Evolutionary conservation across 768 basidiomycete genomes (phyloP).

Genomic region (Podaxis pistillaris): DNA sequence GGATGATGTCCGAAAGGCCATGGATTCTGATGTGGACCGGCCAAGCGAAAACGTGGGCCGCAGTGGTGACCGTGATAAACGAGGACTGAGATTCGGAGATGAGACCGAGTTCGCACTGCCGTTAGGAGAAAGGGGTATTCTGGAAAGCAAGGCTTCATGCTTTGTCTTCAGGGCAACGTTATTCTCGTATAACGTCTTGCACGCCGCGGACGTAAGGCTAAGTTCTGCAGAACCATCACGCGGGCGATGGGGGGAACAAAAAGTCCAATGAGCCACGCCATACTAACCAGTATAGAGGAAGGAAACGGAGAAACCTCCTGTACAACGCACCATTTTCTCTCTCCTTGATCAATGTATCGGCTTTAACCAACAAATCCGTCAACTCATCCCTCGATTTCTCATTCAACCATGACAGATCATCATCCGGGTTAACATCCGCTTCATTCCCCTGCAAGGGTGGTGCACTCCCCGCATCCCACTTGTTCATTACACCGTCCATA

Average conservation of each 20-base stretch:
- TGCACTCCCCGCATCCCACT: constrained; percentile 16
- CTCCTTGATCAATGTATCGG: constrained; percentile 72
- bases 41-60: background rate
- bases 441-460: background rate
- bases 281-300: constrained; percentile 9
- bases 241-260: background rate
- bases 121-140: constrained; percentile 46
- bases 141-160: constrained; percentile 69
- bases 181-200: constrained; percentile 67
- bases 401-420: constrained; percentile 42
- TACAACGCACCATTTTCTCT: constrained; percentile 65
- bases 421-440: constrained; percentile 1
- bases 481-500: background rate
- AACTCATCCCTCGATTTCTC: constrained; percentile 76
- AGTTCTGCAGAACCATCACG: constrained; percentile 45
- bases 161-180: constrained; percentile 67
- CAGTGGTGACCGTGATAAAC: constrained; percentile 14
- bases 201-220: constrained; percentile 61
- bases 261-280: background rate
- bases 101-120: constrained; percentile 26
- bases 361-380: constrained; percentile 64
- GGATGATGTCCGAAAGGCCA: background rate
- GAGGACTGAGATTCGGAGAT: constrained; percentile 35
- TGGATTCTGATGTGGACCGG: constrained; percentile 20
- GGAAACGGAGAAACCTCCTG: background rate